Evolutionary conservation across 1,139 yeast species (phyloP).

Genomic region (Arxiozyma slooffiae): DNA sequence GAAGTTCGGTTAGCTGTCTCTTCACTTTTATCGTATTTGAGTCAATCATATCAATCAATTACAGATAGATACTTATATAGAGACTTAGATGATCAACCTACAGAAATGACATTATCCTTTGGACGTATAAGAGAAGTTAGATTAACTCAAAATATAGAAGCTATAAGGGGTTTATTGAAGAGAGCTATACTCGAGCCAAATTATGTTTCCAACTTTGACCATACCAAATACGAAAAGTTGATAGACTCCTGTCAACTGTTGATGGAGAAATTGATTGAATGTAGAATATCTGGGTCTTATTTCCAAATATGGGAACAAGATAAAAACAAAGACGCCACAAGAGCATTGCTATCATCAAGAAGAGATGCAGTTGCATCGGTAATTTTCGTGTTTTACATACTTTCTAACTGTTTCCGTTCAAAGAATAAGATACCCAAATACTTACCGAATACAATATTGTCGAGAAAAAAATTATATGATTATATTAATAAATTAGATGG

Average conservation of each 20-base stretch:
- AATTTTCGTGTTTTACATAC: slow-evolving; percentile 34
- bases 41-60: slow-evolving; percentile 40
- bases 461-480: slow-evolving; percentile 38
- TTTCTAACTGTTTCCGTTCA: slow-evolving; percentile 37
- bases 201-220: slow-evolving; percentile 26
- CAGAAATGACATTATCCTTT: slow-evolving; percentile 35
- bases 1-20: slow-evolving; percentile 37
- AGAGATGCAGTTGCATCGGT: slow-evolving; percentile 42
- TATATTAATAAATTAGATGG: slow-evolving; percentile 28
- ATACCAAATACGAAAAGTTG: slow-evolving; percentile 26
- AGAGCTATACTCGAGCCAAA: slow-evolving; percentile 36
- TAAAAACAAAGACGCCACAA: slow-evolving; percentile 31
- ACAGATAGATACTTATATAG: slow-evolving; percentile 41
- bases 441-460: slow-evolving; percentile 37
- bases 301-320: slow-evolving; percentile 41
- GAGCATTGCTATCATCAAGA: slow-evolving; percentile 35
- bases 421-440: slow-evolving; percentile 35
- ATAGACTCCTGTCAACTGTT: slow-evolving; percentile 34
- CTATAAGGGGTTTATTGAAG: slow-evolving; percentile 33
- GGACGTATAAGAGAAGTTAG: slow-evolving; percentile 42
- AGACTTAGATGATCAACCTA: slow-evolving; percentile 39
- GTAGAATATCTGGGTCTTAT: slow-evolving; percentile 39
- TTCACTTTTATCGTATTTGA: slow-evolving; percentile 34
- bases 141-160: slow-evolving; percentile 36
- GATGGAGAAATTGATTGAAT: slow-evolving; percentile 38